Evolutionary conservation across 768 basidiomycete genomes (phyloP), one percentile per base, ranked within the genome.

Genomic region (Tephrocybe sp.): DNA sequence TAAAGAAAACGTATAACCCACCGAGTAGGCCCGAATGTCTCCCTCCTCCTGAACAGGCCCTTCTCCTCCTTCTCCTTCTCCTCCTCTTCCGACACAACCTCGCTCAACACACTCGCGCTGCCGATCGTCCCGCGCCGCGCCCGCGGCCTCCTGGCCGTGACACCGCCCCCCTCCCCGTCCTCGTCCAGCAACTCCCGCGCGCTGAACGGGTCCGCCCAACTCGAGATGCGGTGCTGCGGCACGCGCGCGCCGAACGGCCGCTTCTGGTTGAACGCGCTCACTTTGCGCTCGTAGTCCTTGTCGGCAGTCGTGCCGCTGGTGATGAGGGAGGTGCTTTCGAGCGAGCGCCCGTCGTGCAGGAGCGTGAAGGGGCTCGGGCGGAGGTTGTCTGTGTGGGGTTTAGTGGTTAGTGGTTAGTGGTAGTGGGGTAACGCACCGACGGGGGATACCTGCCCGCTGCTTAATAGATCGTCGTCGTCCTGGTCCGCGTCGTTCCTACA

Each of bases 361-460:
- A 57, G 43, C 41, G 63, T 51, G 28, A 65, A 65, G 10, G 64
- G 63, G 39, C 25, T 58, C 10, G 54, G 55, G 2, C 60, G 58
- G 15, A 53, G 39, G 44, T 57, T 52, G 30, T 63, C 63, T 61
- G 17, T 12, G 12, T 24, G 12, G 1, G 24, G 28, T 24, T 11
- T 18, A 2, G 18, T 26, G 26, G 53, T 5, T 41, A 4, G 38
- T 15, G 9, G 11, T 30, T 30, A 30, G 14, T 20, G 46, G 20
- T 48, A 47, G 8, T 47, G 52, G 12, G 36, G 20, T 38, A 18
- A 68, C 78, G 60, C 64, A 85, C 88, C 83, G 54, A 79, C 70
- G 5, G 88, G 87, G 21, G 88, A 92, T 1, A 76, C 80, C 61
- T 89, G 89, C 0, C 87, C 88, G 60, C 88, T 90, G 64, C 89